phyloP scores from a whole-genome alignment of 495 filamentous ascomycete species.

The Aspergillus sclerotiicarbonarius region DNA sequence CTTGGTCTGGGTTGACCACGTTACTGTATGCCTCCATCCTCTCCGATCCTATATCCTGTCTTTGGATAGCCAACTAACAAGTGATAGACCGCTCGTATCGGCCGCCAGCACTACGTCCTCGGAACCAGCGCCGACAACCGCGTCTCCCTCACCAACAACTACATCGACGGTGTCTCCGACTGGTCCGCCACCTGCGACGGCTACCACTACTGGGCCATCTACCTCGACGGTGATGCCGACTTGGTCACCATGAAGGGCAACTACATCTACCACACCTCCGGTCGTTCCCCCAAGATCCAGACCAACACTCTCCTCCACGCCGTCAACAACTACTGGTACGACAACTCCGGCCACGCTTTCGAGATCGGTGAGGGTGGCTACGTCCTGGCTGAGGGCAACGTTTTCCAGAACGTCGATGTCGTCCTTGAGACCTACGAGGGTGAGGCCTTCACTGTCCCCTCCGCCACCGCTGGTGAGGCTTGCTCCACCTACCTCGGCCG shows the following conservation, averaged over 20 bases:
- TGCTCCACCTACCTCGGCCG: slow-evolving; percentile 46
- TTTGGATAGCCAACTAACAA: not conserved
- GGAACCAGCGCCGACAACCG: slow-evolving; percentile 39
- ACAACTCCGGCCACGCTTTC: slow-evolving; percentile 55
- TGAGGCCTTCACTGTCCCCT: slow-evolving; percentile 41
- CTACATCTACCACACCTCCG: slow-evolving; percentile 47
- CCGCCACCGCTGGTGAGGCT: slow-evolving; percentile 28
- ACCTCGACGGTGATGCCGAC: slow-evolving; percentile 41
- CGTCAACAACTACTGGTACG: slow-evolving; percentile 60
- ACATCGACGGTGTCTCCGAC: slow-evolving; percentile 38
- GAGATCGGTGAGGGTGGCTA: slow-evolving; percentile 49
- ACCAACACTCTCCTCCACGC: slow-evolving; percentile 44
- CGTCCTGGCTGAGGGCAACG: slow-evolving; percentile 57
- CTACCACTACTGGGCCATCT: slow-evolving; percentile 48
- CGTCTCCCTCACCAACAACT: slow-evolving; percentile 48
- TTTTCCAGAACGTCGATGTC: slow-evolving; percentile 50
- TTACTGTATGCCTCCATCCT: slow-evolving; percentile 30
- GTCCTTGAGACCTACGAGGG: slow-evolving; percentile 32
- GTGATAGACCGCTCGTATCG: slow-evolving; percentile 40
- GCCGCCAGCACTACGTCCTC: slow-evolving; percentile 46
- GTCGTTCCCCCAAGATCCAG: slow-evolving; percentile 42
- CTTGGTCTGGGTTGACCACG: slow-evolving; percentile 50
- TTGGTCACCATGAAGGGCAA: slow-evolving; percentile 46
- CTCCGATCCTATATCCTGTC: slow-evolving; percentile 16
- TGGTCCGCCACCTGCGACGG: slow-evolving; percentile 46